A percentile compares a stretch with the other conserved stretches of the same genome.
Evolutionary conservation across 176 grass and related monocot species (phyloP).

Genomic region (Oryza glumipatula): DNA sequence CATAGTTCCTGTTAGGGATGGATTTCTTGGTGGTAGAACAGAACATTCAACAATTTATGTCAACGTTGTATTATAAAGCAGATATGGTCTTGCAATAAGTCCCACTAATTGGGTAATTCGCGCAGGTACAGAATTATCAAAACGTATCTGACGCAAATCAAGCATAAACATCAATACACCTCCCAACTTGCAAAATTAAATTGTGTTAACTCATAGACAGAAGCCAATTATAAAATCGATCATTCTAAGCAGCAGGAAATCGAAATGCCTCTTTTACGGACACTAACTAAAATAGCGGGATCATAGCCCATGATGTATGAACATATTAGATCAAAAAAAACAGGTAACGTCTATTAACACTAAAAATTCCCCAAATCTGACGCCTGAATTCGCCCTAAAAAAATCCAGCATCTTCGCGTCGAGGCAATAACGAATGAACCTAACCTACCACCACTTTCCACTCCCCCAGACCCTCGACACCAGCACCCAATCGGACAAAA

Average conservation of each 20-base stretch:
- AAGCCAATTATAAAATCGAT: no score
- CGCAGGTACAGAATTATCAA: background rate
- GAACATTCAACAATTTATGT: no score
- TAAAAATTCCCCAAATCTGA: background rate
- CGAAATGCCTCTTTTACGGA: background rate
- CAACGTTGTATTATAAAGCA: background rate
- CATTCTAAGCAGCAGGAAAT: background rate
- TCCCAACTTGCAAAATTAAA: background rate
- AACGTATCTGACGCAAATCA: background rate
- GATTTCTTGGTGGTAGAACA: no score
- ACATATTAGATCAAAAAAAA: constrained; percentile 28
- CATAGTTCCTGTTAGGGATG: no score
- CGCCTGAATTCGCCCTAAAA: background rate
- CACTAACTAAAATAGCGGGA: background rate
- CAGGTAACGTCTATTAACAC: background rate
- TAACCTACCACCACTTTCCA: background rate
- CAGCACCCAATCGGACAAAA: background rate
- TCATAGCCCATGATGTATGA: background rate
- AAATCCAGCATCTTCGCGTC: background rate
- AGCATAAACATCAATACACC: background rate
- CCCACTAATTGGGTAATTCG: background rate
- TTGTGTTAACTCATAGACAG: background rate
- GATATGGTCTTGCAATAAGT: background rate
- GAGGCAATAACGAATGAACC: background rate
- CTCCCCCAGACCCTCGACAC: background rate